A percentile compares a stretch with the other conserved stretches of the same genome.
Evolutionary conservation across 1,284 basidiomycete species (phyloP).

Genomic region (Pholiota adiposa): DNA sequence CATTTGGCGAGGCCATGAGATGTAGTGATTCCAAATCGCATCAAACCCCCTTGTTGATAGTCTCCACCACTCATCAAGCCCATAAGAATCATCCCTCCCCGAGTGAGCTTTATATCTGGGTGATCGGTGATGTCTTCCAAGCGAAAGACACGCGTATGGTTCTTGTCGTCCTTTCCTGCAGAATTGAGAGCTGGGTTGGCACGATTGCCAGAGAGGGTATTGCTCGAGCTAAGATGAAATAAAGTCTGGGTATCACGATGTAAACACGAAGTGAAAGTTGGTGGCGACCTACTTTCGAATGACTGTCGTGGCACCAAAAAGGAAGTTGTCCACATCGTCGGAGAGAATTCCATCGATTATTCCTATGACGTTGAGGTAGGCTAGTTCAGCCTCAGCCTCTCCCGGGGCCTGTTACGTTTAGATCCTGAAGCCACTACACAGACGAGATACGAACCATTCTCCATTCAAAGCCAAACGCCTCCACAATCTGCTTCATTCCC

Average conservation of each 20-base stretch:
- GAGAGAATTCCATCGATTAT: slow-evolving; percentile 90
- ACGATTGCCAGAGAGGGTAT: slow-evolving; percentile 72
- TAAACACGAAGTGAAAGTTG: not conserved
- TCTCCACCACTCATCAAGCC: slow-evolving; percentile 91
- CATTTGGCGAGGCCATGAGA: slow-evolving; percentile 72
- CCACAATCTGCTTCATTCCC: slow-evolving; percentile 80
- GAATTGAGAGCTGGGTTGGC: slow-evolving; percentile 63
- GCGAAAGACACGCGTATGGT: slow-evolving; percentile 73
- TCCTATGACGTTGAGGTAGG: slow-evolving; percentile 81
- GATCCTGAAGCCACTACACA: not conserved
- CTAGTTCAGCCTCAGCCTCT: slow-evolving; percentile 96
- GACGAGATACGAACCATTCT: slow-evolving; percentile 59
- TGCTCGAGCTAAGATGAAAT: slow-evolving; percentile 59
- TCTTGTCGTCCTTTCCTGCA: slow-evolving; percentile 72
- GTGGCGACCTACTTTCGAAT: slow-evolving; percentile 60
- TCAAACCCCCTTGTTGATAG: slow-evolving; percentile 76
- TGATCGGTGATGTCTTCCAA: slow-evolving; percentile 55
- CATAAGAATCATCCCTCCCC: slow-evolving; percentile 83
- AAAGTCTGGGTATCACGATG: not conserved
- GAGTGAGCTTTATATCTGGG: slow-evolving; percentile 63
- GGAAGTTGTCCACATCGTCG: slow-evolving; percentile 91
- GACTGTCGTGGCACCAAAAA: slow-evolving; percentile 86
- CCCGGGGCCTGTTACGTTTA: slow-evolving; percentile 72
- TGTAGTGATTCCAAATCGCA: slow-evolving; percentile 64
- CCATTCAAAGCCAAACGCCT: slow-evolving; percentile 90